A percentile compares a stretch with the other conserved stretches of the same genome.
Conservation (phyloP, 2,329 filamentous ascomycete genomes). For the Phaeosphaeriaceae sp. region DNA sequence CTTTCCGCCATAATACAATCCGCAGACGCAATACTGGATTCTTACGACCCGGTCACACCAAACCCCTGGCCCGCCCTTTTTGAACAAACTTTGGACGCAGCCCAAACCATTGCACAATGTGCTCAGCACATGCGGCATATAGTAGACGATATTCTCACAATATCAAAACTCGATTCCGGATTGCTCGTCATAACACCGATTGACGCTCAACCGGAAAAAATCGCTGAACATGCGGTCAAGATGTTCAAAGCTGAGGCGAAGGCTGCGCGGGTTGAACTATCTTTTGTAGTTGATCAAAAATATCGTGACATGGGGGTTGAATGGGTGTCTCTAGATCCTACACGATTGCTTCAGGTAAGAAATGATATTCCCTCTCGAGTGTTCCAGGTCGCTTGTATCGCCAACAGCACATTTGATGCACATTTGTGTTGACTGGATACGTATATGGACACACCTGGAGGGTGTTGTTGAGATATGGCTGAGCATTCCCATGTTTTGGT, state of each 20-base stretch:
- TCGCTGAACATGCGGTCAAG: conserved; percentile 41
- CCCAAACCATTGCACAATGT: conserved; percentile 53
- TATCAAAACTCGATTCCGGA: conserved; percentile 54
- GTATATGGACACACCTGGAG: too few relatives aligned
- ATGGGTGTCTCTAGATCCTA: conserved; percentile 52
- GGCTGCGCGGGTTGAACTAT: conserved; percentile 35
- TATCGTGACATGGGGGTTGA: conserved; percentile 46
- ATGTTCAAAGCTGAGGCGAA: conserved; percentile 49
- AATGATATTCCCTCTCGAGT: not conserved
- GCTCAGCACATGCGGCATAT: conserved; percentile 55
- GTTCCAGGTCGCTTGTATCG: not conserved
- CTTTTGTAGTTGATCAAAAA: conserved; percentile 43
- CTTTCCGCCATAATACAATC: conserved; percentile 52
- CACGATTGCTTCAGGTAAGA: conserved; percentile 48
- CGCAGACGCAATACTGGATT: conserved; percentile 48
- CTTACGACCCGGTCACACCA: conserved; percentile 17
- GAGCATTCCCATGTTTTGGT: too few relatives aligned
- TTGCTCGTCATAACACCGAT: conserved; percentile 51
- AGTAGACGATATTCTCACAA: conserved; percentile 55
- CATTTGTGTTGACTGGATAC: too few relatives aligned
- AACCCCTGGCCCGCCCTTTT: conserved; percentile 23
- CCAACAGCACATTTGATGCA: not conserved
- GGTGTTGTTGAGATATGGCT: too few relatives aligned
- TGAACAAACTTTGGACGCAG: conserved; percentile 40
- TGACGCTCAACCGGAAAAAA: conserved; percentile 42